Percentiles rank a stretch among this genome's conserved stretches.
Conservation (phyloP, 768 basidiomycete species). For the Mycena pura region DNA sequence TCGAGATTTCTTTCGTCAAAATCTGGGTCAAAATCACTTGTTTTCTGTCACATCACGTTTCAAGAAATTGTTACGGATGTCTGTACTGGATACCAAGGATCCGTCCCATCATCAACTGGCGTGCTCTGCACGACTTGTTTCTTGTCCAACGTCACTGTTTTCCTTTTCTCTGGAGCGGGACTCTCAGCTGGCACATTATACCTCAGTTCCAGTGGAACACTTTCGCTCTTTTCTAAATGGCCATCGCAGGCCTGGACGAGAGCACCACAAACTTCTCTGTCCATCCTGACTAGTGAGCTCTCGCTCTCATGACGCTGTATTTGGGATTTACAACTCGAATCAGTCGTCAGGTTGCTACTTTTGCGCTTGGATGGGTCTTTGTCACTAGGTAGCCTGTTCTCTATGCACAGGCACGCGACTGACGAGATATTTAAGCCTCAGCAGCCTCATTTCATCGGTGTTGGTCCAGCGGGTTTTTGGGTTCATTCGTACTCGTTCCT, state of each 20-base stretch:
- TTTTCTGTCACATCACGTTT: too few species aligned
- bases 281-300: conserved; percentile 42
- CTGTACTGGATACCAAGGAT: too few species aligned
- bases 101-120: too few species aligned
- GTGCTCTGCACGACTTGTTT: not conserved
- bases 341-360: conserved; percentile 47
- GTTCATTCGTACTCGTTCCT: conserved; percentile 16
- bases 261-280: conserved; percentile 27
- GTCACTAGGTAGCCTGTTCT: conserved; percentile 34
- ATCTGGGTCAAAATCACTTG: too few species aligned
- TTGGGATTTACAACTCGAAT: not conserved
- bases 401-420: not conserved
- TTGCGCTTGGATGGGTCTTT: conserved; percentile 51
- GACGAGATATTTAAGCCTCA: conserved; percentile 19
- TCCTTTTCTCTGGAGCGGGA: conserved; percentile 22
- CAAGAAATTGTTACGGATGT: too few species aligned
- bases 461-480: conserved; percentile 23
- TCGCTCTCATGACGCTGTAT: not conserved
- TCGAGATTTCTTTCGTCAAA: too few species aligned
- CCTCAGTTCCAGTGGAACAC: conserved; percentile 21
- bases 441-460: conserved; percentile 23
- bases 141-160: not conserved
- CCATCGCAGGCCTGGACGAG: conserved; percentile 26
- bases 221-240: conserved; percentile 22
- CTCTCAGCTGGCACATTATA: conserved; percentile 24